Base-by-base conservation (phyloP, 257 asterid species). In the Scutellaria minor region DNA sequence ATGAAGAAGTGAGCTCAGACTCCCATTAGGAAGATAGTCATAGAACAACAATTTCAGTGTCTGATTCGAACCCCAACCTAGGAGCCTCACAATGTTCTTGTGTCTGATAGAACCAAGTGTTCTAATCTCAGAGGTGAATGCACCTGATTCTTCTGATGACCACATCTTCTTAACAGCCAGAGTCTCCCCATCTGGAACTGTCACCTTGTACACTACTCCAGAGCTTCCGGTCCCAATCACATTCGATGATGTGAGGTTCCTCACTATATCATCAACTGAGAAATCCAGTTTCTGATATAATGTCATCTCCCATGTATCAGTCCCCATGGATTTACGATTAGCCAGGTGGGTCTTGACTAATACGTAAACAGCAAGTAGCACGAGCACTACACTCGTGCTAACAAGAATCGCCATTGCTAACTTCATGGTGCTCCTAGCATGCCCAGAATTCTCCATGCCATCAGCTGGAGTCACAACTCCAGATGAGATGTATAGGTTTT, bases 211-310 rank as follows among this genome's bases (percentile, higher is more conserved):
- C 44, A 94, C 99, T 6, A 94, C 99, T 9, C 98, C 99, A 0
- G 99, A 94, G 89, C 99, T 92, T 37, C 99, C 99, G 0, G 98
- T 94, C 22, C 99, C 99, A 22, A 94, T 84, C 51, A 94, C 99
- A 52, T 94, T 94, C 8, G 92, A 83, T 1, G 98, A 91, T 5
- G 93, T 90, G 56, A 92, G 88, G 66, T 82, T 81, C 45, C 81
- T 81, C 7, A 92, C 87, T 15, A 94, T 79, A 71, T 94, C 97
- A 12, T 94, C 96, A 4, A 92, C 68, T 0, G 92, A 83, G 75
- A 94, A 77, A 4, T 91, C 97, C 85, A 86, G 76, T 67, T 92
- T 94, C 74, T 94, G 99, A 83, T 92, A 94, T 52, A 94, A 83
- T 12, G 87, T 89, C 85, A 84, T 80, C 81, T 91, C 98, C 99